Evolutionary conservation across 2,329 filamentous ascomycete genomes (phyloP), one percentile per base, ranked within the genome.

Genomic region (Aspergillus sp.): DNA sequence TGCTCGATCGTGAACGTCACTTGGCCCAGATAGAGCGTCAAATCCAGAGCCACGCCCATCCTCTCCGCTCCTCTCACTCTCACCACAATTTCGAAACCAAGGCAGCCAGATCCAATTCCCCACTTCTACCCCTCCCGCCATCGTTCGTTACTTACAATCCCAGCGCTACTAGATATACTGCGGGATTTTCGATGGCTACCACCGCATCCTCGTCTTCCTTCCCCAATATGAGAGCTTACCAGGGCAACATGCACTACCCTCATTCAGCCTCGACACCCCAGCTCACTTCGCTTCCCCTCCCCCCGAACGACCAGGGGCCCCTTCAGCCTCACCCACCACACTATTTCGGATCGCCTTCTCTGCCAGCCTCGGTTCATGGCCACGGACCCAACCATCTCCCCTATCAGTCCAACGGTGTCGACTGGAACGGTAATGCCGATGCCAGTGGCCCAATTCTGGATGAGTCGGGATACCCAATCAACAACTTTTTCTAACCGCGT

Each of bases 1-100:
- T 65, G 51, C 41, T 31, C 4, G 54, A 61, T 9, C 62, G 58
- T 17, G 62, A 61, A 11, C 54, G n/a, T 31, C 15, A 17, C 47
- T 28, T 57, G 30, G 45, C 45, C 3, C 31, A 54, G 47, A 17
- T 52, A 13, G 43, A 58, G 13, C 58, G 43, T 22, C 46, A 57
- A 34, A 17, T 41, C n/a, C 56, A 56, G 9, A 41, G n/a, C 4
- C 57, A 59, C 41, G n/a, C 23, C 11, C 50, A 59, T 11, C 50
- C 57, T 19, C 51, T 54, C n/a, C 51, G 31, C 30, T 9, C 17
- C 15, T 59, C 57, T 3, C 57, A 59, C 23, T 54, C 57, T 25
- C 57, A 49, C 23, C 57, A 59, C 4, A 54, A 28, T 45, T 45
- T 59, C 11, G 50, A 51, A 22, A 19, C 38, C 49, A 48, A 9